These are phyloP conservation scores for Aspergillus ustus DNA, from an alignment of 2,329 filamentous ascomycete genomes.

Conservation along the genomic window DNA sequence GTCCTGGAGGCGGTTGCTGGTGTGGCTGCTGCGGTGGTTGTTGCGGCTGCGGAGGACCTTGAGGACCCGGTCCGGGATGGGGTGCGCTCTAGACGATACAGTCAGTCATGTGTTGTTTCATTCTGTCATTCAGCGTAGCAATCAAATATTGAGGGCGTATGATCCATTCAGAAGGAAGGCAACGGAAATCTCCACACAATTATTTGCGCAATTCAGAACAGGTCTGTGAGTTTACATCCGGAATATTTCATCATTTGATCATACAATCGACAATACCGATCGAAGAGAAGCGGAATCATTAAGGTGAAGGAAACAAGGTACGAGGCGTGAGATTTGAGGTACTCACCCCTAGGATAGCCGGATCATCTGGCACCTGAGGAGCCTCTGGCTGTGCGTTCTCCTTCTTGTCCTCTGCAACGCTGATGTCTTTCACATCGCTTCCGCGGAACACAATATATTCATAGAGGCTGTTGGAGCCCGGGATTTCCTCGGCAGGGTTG, in stretches of 20 bases:
- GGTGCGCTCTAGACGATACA: slow-evolving; percentile 45
- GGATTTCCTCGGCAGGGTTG: slow-evolving; percentile 78
- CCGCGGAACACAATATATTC: slow-evolving; percentile 99
- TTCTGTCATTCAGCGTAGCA: slow-evolving; percentile 10
- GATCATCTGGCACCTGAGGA: slow-evolving; percentile 85
- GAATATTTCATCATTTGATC: slow-evolving; percentile 77
- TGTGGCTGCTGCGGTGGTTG: slow-evolving; percentile 49
- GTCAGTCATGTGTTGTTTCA: slow-evolving; percentile 26
- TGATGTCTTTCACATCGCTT: slow-evolving; percentile 97
- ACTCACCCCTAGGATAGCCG: slow-evolving; percentile 97
- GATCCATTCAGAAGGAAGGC: slow-evolving; percentile 95
- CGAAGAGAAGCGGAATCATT: slow-evolving; percentile 1
- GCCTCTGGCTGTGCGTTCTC: slow-evolving; percentile 74
- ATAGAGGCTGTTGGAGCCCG: slow-evolving; percentile 85
- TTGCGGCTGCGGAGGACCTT: slow-evolving; percentile 43
- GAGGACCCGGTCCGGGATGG: slow-evolving; percentile 45
- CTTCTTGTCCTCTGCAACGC: slow-evolving; percentile 81
- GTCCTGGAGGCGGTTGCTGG: slow-evolving; percentile 50
- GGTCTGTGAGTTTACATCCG: slow-evolving; percentile 88
- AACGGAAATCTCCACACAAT: slow-evolving; percentile 97
- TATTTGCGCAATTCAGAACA: slow-evolving; percentile 84
- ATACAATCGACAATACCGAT: slow-evolving; percentile 23
- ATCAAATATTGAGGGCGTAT: slow-evolving; percentile 19
- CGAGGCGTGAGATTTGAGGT: background rate
- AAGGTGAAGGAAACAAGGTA: slow-evolving; percentile 7